Percentiles rank a stretch among this genome's conserved stretches.
These are phyloP conservation scores for Poa pratensis DNA, from an alignment of 176 grass and related monocot genomes.

Conservation along the genomic window DNA sequence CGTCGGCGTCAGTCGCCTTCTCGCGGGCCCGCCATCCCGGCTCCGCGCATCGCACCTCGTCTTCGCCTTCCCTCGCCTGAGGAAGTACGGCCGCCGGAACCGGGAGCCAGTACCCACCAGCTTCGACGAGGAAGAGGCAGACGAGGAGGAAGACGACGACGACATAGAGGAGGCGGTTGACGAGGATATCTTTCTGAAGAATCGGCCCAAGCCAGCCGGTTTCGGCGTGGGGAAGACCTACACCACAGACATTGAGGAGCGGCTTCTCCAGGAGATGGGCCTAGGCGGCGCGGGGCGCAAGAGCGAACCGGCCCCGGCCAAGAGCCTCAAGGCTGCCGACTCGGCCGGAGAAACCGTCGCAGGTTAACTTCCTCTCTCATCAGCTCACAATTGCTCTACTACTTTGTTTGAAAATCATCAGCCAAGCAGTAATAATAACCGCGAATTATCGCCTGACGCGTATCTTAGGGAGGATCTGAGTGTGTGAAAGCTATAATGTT, in stretches of 20 bases:
- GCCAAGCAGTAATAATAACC: too few relatives aligned
- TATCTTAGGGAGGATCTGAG: background rate
- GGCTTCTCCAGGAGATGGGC: conserved; percentile 66
- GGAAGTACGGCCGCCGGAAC: conserved; percentile 43
- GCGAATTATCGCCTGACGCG: background rate
- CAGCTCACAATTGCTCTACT: background rate
- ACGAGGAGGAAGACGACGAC: background rate
- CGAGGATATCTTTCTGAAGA: conserved; percentile 47
- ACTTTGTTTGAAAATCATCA: background rate
- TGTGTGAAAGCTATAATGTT: background rate
- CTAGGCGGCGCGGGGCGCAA: conserved; percentile 38
- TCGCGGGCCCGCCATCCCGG: background rate
- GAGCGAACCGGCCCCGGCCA: conserved; percentile 17
- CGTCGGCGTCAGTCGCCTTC: conserved; percentile 8
- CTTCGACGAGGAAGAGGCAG: conserved; percentile 29
- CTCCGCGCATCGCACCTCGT: conserved; percentile 13
- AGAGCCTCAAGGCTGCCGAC: background rate
- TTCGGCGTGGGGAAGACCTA: conserved; percentile 65
- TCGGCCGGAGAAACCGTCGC: conserved; percentile 5
- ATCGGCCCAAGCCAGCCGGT: conserved; percentile 53
- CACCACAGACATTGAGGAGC: conserved; percentile 60
- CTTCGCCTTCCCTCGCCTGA: conserved; percentile 46
- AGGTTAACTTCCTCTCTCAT: conserved; percentile 34
- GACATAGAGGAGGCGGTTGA: conserved; percentile 47
- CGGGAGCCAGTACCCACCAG: conserved; percentile 27